Evolutionary conservation across 345 rosid genomes (phyloP), one percentile per base, ranked within the genome.

Genomic region (Salix brachista): DNA sequence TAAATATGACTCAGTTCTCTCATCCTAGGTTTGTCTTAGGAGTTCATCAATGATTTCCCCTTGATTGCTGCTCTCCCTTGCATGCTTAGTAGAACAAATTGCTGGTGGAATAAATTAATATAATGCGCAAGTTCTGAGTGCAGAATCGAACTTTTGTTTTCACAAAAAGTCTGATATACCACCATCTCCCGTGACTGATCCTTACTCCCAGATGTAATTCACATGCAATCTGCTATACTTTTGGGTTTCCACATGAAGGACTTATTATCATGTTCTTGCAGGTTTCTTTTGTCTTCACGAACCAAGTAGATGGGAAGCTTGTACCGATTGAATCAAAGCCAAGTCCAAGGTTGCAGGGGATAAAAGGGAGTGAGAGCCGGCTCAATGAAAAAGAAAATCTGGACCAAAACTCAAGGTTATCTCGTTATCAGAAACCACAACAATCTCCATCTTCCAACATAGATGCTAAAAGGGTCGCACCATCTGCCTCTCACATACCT

Each of bases 271-370:
- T 70, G 50, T 62, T 65, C 54, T 77, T 80, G 81, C 91, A 95
- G 99, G 93, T 93, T 50, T 82, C 96, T 30, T 96, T 91, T 71
- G 92, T 92, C 65, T 93, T 96, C 88, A 90, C 96, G 18, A 93
- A 96, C 83, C 98, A 96, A 80, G 89, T 96, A 56, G 99, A 90
- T 66, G 97, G 98, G 82, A 93, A 96, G 86, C 97, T 93, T 37
- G 85, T 89, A 58, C 99, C 99, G 0, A 73, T 93, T 5, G 93
- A 96, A 80, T 82, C 98, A 69, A 89, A 71, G 65, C 81, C 61
- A 67, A 81, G 74, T 70, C 85, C 74, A 25, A 88, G 80, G 78
- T 44, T 79, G 41, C 82, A 82, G 70, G 82, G 72, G 71, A 25
- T 70, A 18, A 77, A 44, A 79, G 84, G 77, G 62, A 69, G 60